Base-by-base conservation (phyloP, 306 rosid species). In the Carpinus fangiana region DNA sequence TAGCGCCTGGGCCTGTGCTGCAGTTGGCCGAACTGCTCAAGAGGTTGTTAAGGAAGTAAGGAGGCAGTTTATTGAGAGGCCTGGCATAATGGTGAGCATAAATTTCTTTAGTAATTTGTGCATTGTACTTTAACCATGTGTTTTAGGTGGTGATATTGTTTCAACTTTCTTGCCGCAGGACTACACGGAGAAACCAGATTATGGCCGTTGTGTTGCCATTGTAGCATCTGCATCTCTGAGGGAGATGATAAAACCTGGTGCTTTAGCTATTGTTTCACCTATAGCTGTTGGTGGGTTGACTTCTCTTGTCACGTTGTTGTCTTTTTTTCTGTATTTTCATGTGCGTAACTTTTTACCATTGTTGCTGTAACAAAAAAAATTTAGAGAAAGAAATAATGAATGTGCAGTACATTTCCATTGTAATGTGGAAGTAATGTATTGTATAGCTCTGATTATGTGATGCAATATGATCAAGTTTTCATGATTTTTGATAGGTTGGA, bases 191-290 rank as follows among this genome's bases (percentile, higher is more conserved):
- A 95, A 93, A 82, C 99, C 99, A 31, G 99, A 95, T 77, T 95
- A 95, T 88, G 90, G 90, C 31, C 98, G 98, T 50, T 95, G 99
- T 80, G 99, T 95, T 80, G 99, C 98, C 73, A 95, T 93, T 36
- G 98, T 95, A 72, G 99, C 99, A 75, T 89, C 99, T 74, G 98
- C 98, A 65, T 93, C 99, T 36, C 80, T 95, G 78, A 86, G 85
- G 86, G 99, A 95, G 89, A 95, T 95, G 99, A 91, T 91, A 79
- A 95, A 95, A 84, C 99, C 98, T 70, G 98, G 99, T 77, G 98
- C 92, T 74, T 80, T 95, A 90, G 98, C 99, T 77, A 95, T 93
- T 82, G 55, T 95, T 86, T 95, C 99, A 72, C 99, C 98, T 71
- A 83, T 95, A 50, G 90, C 52, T 53, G 88, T 95, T 80, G 99